phyloP scores from a whole-genome alignment of 805 yeast species.

The Candida wancherniae region DNA sequence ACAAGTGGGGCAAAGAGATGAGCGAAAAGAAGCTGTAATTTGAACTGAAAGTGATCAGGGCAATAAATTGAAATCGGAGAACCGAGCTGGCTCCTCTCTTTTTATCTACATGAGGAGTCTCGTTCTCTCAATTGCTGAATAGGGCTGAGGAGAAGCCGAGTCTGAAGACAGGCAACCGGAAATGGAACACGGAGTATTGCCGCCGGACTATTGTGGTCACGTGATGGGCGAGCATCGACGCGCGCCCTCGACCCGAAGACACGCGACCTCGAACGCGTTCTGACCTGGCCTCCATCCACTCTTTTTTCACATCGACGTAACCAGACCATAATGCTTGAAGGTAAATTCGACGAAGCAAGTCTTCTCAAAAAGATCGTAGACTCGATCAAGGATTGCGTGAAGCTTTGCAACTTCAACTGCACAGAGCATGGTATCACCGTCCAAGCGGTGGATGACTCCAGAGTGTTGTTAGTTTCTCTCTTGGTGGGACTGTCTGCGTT shows the following conservation, averaged over 20 bases:
- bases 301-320: not conserved
- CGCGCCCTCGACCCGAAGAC: no score
- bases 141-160: no score
- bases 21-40: slow-evolving; percentile 36
- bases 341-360: slow-evolving; percentile 90
- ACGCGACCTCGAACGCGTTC: slow-evolving; percentile 1
- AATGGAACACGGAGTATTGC: no score
- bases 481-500: slow-evolving; percentile 86
- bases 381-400: slow-evolving; percentile 90
- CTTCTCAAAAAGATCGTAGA: slow-evolving; percentile 89
- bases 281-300: not conserved
- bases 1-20: slow-evolving; percentile 84
- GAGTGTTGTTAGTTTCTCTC: slow-evolving; percentile 86
- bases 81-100: no score
- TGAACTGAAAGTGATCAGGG: no score
- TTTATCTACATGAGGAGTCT: no score
- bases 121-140: no score
- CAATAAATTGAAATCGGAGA: no score
- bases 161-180: no score
- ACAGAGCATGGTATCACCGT: slow-evolving; percentile 92
- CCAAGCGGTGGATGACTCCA: slow-evolving; percentile 96
- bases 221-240: not conserved
- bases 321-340: slow-evolving; percentile 73
- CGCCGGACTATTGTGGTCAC: no score
- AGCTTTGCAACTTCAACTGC: slow-evolving; percentile 94